A percentile compares a stretch with the other conserved stretches of the same genome.
Evolutionary conservation across 176 grass and related monocot genomes (phyloP).

Genomic region (Cymbopogon citratus): DNA sequence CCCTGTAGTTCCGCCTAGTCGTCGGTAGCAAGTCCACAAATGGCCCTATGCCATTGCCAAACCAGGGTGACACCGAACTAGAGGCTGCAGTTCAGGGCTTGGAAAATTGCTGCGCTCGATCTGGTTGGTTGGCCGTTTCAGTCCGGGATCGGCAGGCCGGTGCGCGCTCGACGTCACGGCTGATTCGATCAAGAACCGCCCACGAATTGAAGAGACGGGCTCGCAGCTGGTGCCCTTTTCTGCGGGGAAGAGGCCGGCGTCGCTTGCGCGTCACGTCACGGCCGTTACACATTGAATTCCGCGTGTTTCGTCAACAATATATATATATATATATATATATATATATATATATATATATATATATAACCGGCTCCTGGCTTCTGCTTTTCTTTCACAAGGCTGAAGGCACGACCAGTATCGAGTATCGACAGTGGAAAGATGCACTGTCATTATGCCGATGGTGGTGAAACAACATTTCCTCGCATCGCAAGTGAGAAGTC

Average conservation of each 20-base stretch:
- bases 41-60: too few species aligned
- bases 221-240: not conserved
- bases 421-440: not conserved
- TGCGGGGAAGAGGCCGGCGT: not conserved
- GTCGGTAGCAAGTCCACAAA: too few species aligned
- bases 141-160: not conserved
- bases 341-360: too few species aligned
- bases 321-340: too few species aligned
- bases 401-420: not conserved
- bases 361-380: too few species aligned
- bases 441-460: not conserved
- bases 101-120: not conserved
- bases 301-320: not conserved
- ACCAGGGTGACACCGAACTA: too few species aligned
- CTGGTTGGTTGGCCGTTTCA: not conserved
- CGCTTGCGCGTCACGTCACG: not conserved
- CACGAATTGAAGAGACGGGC: not conserved
- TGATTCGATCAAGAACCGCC: slow-evolving; percentile 9
- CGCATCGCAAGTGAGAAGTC: not conserved
- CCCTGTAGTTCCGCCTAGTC: too few species aligned
- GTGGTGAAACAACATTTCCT: not conserved
- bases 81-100: too few species aligned
- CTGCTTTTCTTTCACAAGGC: not conserved
- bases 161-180: not conserved
- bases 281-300: not conserved